Conservation (phyloP, 345 rosid genomes). For the Heritiera littoralis region DNA sequence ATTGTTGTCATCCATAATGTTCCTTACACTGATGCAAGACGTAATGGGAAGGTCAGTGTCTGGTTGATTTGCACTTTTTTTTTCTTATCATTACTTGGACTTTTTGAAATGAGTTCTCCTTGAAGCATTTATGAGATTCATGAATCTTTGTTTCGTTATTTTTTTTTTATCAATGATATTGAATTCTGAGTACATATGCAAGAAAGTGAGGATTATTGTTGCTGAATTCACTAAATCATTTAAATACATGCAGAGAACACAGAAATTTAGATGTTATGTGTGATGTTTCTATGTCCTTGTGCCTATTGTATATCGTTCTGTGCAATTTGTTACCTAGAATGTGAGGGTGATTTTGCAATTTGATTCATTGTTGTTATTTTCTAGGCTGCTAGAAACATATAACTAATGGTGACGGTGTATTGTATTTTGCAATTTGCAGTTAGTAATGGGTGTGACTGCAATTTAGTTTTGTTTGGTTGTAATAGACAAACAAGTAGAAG, state of each 20-base stretch:
- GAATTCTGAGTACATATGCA: not conserved
- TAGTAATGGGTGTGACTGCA: not conserved
- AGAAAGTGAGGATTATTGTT: conserved; percentile 3
- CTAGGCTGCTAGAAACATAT: not conserved
- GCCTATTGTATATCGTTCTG: not conserved
- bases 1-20: conserved; percentile 63
- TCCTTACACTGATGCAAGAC: conserved; percentile 82
- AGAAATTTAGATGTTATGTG: not conserved
- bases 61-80: conserved; percentile 9
- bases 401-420: not conserved
- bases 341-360: not conserved
- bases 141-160: not conserved
- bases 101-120: not conserved
- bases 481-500: not conserved
- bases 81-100: not conserved
- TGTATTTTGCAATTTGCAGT: not conserved
- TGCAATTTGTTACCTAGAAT: not conserved
- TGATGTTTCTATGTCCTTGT: not conserved
- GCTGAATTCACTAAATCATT: not conserved
- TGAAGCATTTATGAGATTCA: not conserved
- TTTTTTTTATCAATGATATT: not conserved
- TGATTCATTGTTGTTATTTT: not conserved
- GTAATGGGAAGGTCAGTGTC: conserved; percentile 73
- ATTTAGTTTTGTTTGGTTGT: not conserved
- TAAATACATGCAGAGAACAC: not conserved